Evolutionary conservation across 2,329 filamentous ascomycete genomes (phyloP), one percentile per base, ranked within the genome.

Genomic region (Nemania abortiva): DNA sequence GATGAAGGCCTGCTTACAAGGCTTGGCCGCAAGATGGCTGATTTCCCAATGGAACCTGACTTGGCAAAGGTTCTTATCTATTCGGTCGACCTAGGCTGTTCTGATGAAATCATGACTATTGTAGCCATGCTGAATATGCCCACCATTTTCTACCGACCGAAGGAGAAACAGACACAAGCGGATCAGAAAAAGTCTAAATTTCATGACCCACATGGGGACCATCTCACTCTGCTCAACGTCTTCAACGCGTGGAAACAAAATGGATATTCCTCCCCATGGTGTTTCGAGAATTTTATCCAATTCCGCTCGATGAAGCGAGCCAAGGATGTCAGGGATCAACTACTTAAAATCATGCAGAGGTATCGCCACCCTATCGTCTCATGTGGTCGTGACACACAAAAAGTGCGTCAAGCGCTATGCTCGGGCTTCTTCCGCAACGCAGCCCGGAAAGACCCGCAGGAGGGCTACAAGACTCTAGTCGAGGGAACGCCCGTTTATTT

Each of bases 131-230:
- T 99, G 64, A 95, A 92, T 47, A 90, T 96, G 10, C 90, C 92
- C 64, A 92, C 89, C 2, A 89, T 98, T 52, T 99, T 98, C 82
- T 97, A 98, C 81, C 91, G 97, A 0, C 96, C 97, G 0, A 97
- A 98, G 77, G 97, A 99, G 79, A 99, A 99, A 83, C 95, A 98
- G 78, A 88, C 92, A 56, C 94, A 97, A 80, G 96, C 97, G 2
- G 96, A 99, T 78, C 93, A 98, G 81, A 98, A 98, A 85, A 98
- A 98, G 82, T 87, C 94, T 73, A 98, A 98, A 79, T 99, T 99
- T 82, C 94, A 98, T 82, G 96, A 99, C 77, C 92, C 95, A 0
- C 90, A 94, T 65, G 96, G 96, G 61, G 96, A 99, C 78, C 96
- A 99, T 77, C 86, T 99, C 13, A 99, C 96, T 0, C 86, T 98